These are phyloP conservation scores for Alternaria sp. DNA, from an alignment of 2,329 filamentous ascomycete species.

Conservation along the genomic window DNA sequence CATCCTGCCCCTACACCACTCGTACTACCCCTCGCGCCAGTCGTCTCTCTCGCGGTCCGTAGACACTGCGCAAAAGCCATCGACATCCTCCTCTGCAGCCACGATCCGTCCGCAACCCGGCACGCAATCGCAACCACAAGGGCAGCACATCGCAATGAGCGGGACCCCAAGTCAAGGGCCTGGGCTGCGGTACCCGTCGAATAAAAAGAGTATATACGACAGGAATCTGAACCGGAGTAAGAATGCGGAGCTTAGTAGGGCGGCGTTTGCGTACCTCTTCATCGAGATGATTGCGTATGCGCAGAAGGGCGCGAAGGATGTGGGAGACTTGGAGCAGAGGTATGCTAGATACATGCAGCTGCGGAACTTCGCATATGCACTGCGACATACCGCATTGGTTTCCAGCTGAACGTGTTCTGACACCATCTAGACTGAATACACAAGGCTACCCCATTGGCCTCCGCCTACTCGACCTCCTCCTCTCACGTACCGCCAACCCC, in stretches of 20 bases:
- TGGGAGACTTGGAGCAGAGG: slow-evolving; percentile 92
- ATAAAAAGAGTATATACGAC: slow-evolving; percentile 98
- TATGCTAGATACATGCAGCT: slow-evolving; percentile 49
- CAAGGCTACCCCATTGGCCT: slow-evolving; percentile 94
- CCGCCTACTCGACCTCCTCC: slow-evolving; percentile 91
- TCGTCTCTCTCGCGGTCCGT: slow-evolving; percentile 8
- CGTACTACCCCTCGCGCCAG: slow-evolving; percentile 17
- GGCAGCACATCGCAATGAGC: slow-evolving; percentile 31
- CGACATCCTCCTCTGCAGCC: slow-evolving; percentile 6
- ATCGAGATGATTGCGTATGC: slow-evolving; percentile 97
- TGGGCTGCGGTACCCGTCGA: slow-evolving; percentile 85
- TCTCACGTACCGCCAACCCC: slow-evolving; percentile 66
- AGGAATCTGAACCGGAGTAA: slow-evolving; percentile 89
- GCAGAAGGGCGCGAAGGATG: slow-evolving; percentile 86
- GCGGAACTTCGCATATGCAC: not conserved
- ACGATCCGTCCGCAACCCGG: slow-evolving; percentile 4
- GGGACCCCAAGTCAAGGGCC: slow-evolving; percentile 30
- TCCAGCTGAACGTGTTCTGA: not conserved
- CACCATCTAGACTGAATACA: slow-evolving; percentile 71
- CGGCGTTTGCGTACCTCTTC: slow-evolving; percentile 95
- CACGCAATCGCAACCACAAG: slow-evolving; percentile 13
- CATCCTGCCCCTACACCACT: slow-evolving; percentile 26
- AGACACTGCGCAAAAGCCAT: slow-evolving; percentile 2
- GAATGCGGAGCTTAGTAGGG: slow-evolving; percentile 86
- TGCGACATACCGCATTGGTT: not conserved